Evolutionary conservation across 139 green algal genomes (phyloP).

Genomic region (Nannochloris sp.): DNA sequence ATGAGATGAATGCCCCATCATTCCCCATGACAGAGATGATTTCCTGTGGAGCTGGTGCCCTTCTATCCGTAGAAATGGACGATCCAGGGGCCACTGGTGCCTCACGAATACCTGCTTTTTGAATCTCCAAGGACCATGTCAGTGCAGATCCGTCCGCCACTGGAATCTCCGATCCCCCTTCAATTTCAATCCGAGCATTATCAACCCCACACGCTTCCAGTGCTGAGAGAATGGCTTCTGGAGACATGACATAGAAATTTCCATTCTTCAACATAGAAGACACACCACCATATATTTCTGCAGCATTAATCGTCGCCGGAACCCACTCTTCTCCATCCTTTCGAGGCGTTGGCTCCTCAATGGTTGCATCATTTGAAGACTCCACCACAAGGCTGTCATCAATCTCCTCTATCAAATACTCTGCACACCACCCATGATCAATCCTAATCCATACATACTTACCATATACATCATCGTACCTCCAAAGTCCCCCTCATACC

Average conservation of each 20-base stretch:
- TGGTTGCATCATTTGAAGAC: background rate
- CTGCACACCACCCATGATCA: background rate
- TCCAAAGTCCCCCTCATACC: background rate
- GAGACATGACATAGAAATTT: constrained; percentile 11
- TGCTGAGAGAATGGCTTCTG: constrained; percentile 70
- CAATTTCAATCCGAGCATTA: constrained; percentile 73
- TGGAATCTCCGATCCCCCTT: constrained; percentile 63
- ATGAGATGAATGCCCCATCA: constrained; percentile 59
- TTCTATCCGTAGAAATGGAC: background rate
- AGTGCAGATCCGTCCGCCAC: constrained; percentile 74
- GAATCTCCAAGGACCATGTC: constrained; percentile 48
- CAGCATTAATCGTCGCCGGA: constrained; percentile 1
- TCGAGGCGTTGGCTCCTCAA: constrained; percentile 1
- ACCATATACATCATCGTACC: background rate
- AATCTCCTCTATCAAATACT: constrained; percentile 5
- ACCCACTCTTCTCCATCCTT: constrained; percentile 4
- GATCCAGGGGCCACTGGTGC: constrained; percentile 2
- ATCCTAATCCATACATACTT: background rate
- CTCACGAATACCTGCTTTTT: constrained; percentile 27
- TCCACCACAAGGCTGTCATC: constrained; percentile 8
- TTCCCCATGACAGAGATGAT: constrained; percentile 49
- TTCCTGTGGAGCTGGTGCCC: constrained; percentile 8
- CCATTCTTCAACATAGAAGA: constrained; percentile 4
- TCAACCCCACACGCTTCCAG: constrained; percentile 78
- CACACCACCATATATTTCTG: constrained; percentile 1